Base-by-base conservation (phyloP, 2,329 filamentous ascomycete genomes). In the Diaporthe sp. region DNA sequence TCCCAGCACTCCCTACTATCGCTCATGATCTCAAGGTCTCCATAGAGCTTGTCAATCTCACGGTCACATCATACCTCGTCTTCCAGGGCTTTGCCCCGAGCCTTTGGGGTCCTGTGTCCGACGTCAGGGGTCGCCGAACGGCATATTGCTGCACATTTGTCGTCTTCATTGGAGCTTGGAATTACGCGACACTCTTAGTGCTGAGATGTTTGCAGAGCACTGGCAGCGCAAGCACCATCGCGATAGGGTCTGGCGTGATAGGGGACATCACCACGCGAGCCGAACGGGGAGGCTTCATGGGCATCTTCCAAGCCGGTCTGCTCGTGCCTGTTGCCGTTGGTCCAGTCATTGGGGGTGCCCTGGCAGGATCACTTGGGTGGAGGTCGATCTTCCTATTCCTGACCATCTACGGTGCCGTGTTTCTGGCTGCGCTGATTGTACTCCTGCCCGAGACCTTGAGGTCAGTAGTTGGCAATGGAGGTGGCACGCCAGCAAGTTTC, bases 211-310 rank as follows among this genome's bases (percentile, higher is more conserved):
- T 92, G 2, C 91, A 93, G 78, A 90, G 88, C 4, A 86, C 88
- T 0, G 91, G 92, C 0, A 91, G 88, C 55, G 90, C 88, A 74
- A 89, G 89, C 2, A 93, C 91, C 0, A 85, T 93, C 6, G 88
- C 92, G 0, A 84, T 94, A 4, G 85, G 84, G 31, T 83, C 82
- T 37, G 92, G 89, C 0, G 88, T 94, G 0, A 88, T 94, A 1
- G 90, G 90, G 0, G 93, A 95, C 79, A 85, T 93, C 10, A 86
- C 89, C 13, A 92, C 91, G 0, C 88, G 89, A 2, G 88, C 88
- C 0, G 92, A 94, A 79, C 84, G 93, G 75, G 91, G 91, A 3
- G 84, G 87, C 51, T 91, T 91, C 78, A 87, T 93, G 70, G 90
- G 87, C 51, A 87, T 87, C 78, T 89, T 86, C 31, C 86, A 85